These are phyloP conservation scores for Antitrichia curtipendula DNA, from an alignment of 225 moss, liverwort and hornwort species.

Conservation along the genomic window DNA sequence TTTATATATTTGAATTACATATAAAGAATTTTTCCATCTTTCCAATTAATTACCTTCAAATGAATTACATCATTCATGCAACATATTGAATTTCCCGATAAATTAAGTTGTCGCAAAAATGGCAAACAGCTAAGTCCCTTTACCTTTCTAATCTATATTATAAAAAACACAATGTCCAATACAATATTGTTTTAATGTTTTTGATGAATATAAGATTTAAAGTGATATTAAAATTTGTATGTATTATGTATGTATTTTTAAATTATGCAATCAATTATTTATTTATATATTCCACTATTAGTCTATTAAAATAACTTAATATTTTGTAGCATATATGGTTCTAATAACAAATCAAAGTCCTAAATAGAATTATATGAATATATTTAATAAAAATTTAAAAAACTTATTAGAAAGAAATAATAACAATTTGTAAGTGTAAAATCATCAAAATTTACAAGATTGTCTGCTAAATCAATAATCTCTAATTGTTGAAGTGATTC, in stretches of 20 bases:
- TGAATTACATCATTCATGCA: conserved; percentile 25
- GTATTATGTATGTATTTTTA: rapidly evolving
- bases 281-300: neutral
- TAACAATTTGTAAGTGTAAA: neutral
- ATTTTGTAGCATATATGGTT: too few species aligned
- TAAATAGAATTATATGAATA: neutral
- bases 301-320: too few species aligned
- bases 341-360: neutral
- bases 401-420: neutral
- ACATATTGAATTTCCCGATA: conserved; percentile 50
- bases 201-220: neutral
- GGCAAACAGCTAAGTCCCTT: conserved; percentile 34
- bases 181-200: neutral
- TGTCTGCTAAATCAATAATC: conserved; percentile 65
- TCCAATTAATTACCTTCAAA: conserved; percentile 5
- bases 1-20: neutral
- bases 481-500: conserved; percentile 48
- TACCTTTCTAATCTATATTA: conserved; percentile 32
- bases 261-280: neutral
- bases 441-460: conserved; percentile 19
- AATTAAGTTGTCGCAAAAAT: conserved; percentile 42
- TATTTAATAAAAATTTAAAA: too few species aligned
- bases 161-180: too few species aligned
- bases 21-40: rapidly evolving
- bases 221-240: rapidly evolving